phyloP scores from a whole-genome alignment of 306 rosid species.

The Rosa persica region DNA sequence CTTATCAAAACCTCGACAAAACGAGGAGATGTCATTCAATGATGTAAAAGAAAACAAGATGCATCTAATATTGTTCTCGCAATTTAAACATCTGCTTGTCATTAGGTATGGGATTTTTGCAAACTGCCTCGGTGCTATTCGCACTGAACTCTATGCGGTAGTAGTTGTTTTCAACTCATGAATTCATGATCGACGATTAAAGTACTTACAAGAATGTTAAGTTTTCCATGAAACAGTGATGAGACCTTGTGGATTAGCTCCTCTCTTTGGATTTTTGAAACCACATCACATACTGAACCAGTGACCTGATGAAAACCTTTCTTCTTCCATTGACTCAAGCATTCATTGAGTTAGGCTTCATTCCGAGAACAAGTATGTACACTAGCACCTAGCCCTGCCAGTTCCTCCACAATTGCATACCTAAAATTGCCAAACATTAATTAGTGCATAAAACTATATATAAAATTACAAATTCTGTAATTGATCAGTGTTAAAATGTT shows the following conservation, averaged over 20 bases:
- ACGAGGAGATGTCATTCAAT: too few relatives aligned
- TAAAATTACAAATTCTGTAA: not conserved
- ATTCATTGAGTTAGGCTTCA: constrained; percentile 17
- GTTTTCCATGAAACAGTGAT: constrained; percentile 25
- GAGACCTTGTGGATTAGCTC: constrained; percentile 20
- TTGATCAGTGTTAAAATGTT: too few relatives aligned
- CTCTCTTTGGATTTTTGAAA: constrained; percentile 1
- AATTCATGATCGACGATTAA: not conserved
- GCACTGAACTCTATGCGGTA: too few relatives aligned
- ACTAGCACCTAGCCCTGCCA: constrained; percentile 28
- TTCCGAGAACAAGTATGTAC: constrained; percentile 25
- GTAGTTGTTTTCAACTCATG: too few relatives aligned
- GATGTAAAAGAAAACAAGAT: too few relatives aligned
- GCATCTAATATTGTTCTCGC: too few relatives aligned
- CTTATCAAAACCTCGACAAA: too few relatives aligned
- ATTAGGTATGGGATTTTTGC: too few relatives aligned
- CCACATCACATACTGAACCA: constrained; percentile 32
- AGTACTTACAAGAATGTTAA: constrained; percentile 32
- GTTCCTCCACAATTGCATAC: constrained; percentile 35
- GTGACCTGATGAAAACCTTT: constrained; percentile 25
- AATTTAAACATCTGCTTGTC: too few relatives aligned
- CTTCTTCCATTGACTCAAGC: constrained; percentile 25
- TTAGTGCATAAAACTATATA: too few relatives aligned
- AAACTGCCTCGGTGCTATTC: too few relatives aligned
- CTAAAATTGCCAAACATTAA: not conserved